Evolutionary conservation across 768 basidiomycete species (phyloP).

Genomic region (Roridomyces roridus): DNA sequence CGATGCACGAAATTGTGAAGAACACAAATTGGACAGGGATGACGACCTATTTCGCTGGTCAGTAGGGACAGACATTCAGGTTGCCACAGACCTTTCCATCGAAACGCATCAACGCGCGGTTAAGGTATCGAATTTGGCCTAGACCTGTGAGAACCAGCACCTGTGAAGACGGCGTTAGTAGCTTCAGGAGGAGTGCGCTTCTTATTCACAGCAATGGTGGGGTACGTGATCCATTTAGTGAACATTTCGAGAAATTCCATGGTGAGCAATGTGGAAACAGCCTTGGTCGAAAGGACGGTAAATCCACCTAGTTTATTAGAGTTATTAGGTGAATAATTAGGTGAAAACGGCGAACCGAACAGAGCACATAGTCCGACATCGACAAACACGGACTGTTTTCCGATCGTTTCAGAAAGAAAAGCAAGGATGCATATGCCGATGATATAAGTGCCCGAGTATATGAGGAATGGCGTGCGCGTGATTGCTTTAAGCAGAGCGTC

Average conservation of each 20-base stretch:
- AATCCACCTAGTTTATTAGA: conserved; percentile 83
- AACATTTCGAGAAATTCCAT: conserved; percentile 80
- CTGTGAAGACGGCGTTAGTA: conserved; percentile 38
- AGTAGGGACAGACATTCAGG: neutral
- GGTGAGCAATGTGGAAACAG: conserved; percentile 84
- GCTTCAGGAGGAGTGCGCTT: neutral
- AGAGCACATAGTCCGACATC: conserved; percentile 90
- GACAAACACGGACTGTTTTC: conserved; percentile 75
- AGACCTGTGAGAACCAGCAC: conserved; percentile 76
- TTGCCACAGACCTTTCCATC: conserved; percentile 75
- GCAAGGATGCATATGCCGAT: conserved; percentile 62
- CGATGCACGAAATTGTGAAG: conserved; percentile 92
- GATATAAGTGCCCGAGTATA: conserved; percentile 73
- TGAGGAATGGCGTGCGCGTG: conserved; percentile 71
- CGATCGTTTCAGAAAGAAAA: conserved; percentile 68
- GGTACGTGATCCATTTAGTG: conserved; percentile 83
- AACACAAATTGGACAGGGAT: conserved; percentile 95
- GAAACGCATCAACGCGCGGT: conserved; percentile 90
- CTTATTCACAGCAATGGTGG: conserved; percentile 68
- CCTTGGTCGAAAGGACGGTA: conserved; percentile 94
- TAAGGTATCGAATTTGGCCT: conserved; percentile 85
- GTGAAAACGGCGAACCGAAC: conserved; percentile 56
- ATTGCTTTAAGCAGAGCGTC: conserved; percentile 73
- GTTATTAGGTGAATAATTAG: conserved; percentile 5
- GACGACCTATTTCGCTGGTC: conserved; percentile 61